phyloP scores from a whole-genome alignment of 768 basidiomycete genomes.

The Mycena alexandri region DNA sequence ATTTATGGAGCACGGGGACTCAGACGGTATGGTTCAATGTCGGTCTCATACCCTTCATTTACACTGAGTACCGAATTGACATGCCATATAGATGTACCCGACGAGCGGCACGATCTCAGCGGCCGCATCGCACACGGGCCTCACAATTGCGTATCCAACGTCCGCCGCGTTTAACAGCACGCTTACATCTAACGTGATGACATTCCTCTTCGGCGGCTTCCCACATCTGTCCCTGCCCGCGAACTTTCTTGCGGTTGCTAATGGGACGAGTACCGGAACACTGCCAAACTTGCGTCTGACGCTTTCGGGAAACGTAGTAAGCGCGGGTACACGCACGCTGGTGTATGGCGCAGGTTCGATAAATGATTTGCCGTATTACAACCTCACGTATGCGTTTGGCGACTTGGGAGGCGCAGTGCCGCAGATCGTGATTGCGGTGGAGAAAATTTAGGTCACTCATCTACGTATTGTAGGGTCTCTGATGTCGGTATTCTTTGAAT shows the following conservation, averaged over 20 bases:
- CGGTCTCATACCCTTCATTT: conserved; percentile 10
- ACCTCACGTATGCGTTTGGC: conserved; percentile 43
- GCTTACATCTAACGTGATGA: conserved; percentile 40
- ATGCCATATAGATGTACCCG: conserved; percentile 39
- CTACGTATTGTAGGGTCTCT: too few species aligned
- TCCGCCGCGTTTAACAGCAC: conserved; percentile 41
- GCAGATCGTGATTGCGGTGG: conserved; percentile 37
- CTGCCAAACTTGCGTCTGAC: conserved; percentile 42
- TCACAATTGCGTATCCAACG: conserved; percentile 45
- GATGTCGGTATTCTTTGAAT: too few species aligned
- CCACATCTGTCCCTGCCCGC: conserved; percentile 31
- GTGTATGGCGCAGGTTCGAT: conserved; percentile 40
- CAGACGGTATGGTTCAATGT: conserved; percentile 44
- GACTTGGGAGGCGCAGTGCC: conserved; percentile 34
- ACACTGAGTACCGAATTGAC: background rate
- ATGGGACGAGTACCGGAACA: conserved; percentile 28
- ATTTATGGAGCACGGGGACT: conserved; percentile 42
- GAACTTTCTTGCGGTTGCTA: conserved; percentile 37
- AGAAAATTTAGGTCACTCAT: conserved; percentile 27
- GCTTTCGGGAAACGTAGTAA: conserved; percentile 41
- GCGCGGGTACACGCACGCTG: conserved; percentile 33
- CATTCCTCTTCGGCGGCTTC: conserved; percentile 45
- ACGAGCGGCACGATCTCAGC: conserved; percentile 45
- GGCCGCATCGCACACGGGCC: conserved; percentile 35
- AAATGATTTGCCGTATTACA: conserved; percentile 45